A percentile compares a stretch with the other conserved stretches of the same genome.
These are phyloP conservation scores for Nicotiana rustica DNA, from an alignment of 305 asterid genomes.

Conservation along the genomic window DNA sequence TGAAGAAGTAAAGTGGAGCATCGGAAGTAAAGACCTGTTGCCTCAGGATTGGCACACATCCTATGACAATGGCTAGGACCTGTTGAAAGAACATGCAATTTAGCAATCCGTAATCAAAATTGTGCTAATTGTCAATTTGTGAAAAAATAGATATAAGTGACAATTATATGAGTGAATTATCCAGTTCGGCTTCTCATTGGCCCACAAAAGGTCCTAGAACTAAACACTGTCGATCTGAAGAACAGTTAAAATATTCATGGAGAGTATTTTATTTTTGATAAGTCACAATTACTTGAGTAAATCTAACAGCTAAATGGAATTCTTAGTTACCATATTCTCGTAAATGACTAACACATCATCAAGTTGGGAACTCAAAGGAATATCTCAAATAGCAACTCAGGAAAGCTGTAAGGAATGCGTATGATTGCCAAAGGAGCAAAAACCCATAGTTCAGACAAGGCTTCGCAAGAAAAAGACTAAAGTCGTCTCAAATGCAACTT, in stretches of 20 bases:
- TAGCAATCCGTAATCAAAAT: constrained; percentile 27
- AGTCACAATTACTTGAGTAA: not conserved
- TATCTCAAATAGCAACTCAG: not conserved
- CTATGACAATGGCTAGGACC: constrained; percentile 84
- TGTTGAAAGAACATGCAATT: constrained; percentile 48
- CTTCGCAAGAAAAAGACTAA: not conserved
- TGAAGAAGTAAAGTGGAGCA: constrained; percentile 95
- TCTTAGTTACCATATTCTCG: not conserved
- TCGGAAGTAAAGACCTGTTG: constrained; percentile 79
- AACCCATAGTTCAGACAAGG: constrained; percentile 5
- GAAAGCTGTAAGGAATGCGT: not conserved
- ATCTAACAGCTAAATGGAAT: not conserved
- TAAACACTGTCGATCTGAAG: not conserved
- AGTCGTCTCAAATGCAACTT: not conserved
- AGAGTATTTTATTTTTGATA: constrained; percentile 21
- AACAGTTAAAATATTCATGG: not conserved
- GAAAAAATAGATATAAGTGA: not conserved
- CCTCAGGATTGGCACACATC: constrained; percentile 89
- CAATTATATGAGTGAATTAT: not conserved
- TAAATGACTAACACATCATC: not conserved
- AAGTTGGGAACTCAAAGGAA: not conserved
- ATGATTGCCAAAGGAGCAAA: not conserved
- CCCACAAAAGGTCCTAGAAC: not conserved
- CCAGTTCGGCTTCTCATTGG: not conserved
- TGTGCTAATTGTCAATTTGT: not conserved